Evolutionary conservation across 1,284 basidiomycete genomes (phyloP).

Genomic region (Tilletia caries): DNA sequence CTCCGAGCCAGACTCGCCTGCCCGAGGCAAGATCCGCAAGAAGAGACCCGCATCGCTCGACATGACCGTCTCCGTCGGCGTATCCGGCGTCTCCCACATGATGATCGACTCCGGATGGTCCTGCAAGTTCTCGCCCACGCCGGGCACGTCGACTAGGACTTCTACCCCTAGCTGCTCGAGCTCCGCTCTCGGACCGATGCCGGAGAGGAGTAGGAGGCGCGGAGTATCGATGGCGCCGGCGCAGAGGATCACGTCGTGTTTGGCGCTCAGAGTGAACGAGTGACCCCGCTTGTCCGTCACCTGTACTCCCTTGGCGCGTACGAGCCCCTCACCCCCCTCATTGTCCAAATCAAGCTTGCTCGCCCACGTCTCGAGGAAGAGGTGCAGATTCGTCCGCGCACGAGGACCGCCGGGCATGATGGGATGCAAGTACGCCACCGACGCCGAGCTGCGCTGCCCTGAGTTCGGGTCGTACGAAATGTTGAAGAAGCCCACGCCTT

Average conservation of each 20-base stretch:
- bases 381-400: conserved; percentile 50
- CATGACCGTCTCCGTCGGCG: conserved; percentile 54
- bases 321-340: conserved; percentile 18
- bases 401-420: conserved; percentile 52
- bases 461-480: conserved; percentile 54
- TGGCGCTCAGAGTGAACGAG: conserved; percentile 41
- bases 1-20: conserved; percentile 31
- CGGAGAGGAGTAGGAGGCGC: conserved; percentile 60
- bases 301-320: conserved; percentile 13
- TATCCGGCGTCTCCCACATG: conserved; percentile 52
- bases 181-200: conserved; percentile 58
- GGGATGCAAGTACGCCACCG: conserved; percentile 53
- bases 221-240: conserved; percentile 57
- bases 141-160: conserved; percentile 57
- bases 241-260: conserved; percentile 50
- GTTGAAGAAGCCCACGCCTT: conserved; percentile 53
- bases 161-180: conserved; percentile 56
- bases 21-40: conserved; percentile 38
- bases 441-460: conserved; percentile 47
- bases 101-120: conserved; percentile 57
- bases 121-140: conserved; percentile 61
- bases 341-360: conserved; percentile 33
- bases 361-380: conserved; percentile 55
- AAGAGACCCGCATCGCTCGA: conserved; percentile 53
- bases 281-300: conserved; percentile 6